Conservation (phyloP, 2,329 filamentous ascomycete genomes). For the Microsporum ferrugineum region DNA sequence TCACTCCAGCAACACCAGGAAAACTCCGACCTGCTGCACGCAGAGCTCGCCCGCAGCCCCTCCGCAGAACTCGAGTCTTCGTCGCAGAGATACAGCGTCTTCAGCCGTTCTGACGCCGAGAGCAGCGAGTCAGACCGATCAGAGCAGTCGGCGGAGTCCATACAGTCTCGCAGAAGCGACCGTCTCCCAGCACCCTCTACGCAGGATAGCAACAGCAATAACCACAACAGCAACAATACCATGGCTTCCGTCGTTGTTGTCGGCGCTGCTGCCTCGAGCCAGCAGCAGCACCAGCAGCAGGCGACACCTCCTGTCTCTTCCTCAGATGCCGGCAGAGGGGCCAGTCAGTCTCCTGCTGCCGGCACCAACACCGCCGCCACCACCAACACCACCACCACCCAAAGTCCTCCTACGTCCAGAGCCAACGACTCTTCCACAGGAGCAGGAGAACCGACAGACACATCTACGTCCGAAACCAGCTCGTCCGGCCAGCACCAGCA, state of each 20-base stretch:
- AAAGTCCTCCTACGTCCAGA: background rate
- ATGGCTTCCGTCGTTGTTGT: background rate
- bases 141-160: background rate
- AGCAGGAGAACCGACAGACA: background rate
- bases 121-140: background rate
- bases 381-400: background rate
- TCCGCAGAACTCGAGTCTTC: background rate
- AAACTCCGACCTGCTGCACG: conserved; percentile 4
- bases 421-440: background rate
- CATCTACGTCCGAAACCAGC: background rate
- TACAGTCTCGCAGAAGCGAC: background rate
- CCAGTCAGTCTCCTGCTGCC: background rate
- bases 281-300: background rate
- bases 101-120: conserved; percentile 2
- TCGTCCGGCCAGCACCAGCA: background rate
- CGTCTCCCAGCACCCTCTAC: background rate
- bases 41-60: background rate
- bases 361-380: background rate
- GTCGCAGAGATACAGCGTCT: conserved; percentile 2
- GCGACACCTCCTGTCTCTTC: background rate
- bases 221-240: background rate
- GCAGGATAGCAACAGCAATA: background rate
- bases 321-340: background rate
- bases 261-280: background rate
- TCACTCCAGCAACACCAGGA: background rate